Percentiles rank a stretch among this genome's conserved stretches.
phyloP scores from a whole-genome alignment of 768 basidiomycete genomes.

The Sutorius australiensis region DNA sequence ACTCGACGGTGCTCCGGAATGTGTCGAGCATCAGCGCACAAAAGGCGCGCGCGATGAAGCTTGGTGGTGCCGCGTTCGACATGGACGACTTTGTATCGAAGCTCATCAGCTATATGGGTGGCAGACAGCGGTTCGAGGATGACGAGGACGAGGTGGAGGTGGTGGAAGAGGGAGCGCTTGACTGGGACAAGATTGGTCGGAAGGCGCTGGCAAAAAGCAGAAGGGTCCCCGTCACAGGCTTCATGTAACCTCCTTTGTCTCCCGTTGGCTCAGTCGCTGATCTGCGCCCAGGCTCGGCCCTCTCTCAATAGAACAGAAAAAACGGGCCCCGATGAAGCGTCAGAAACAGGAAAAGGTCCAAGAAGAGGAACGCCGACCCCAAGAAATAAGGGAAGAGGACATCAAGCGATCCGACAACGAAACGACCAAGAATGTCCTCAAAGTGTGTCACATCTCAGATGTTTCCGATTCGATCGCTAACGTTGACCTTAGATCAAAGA shows the following conservation, averaged over 20 bases:
- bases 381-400: slow-evolving; percentile 80
- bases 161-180: slow-evolving; percentile 47
- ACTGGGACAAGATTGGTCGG: slow-evolving; percentile 87
- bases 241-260: slow-evolving; percentile 57
- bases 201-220: slow-evolving; percentile 77
- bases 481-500: slow-evolving; percentile 48
- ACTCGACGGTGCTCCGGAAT: slow-evolving; percentile 75
- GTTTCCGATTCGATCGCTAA: slow-evolving; percentile 1
- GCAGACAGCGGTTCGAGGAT: slow-evolving; percentile 46
- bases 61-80: slow-evolving; percentile 86
- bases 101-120: slow-evolving; percentile 74
- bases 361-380: slow-evolving; percentile 64
- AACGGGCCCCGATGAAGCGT: slow-evolving; percentile 56
- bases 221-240: slow-evolving; percentile 76
- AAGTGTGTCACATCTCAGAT: slow-evolving; percentile 43
- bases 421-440: slow-evolving; percentile 80
- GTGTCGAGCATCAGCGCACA: slow-evolving; percentile 77
- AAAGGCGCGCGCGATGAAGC: slow-evolving; percentile 89
- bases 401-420: slow-evolving; percentile 83
- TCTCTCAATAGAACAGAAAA: slow-evolving; percentile 80
- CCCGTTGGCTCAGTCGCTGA: slow-evolving; percentile 10
- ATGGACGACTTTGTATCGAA: slow-evolving; percentile 84
- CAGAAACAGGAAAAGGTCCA: slow-evolving; percentile 69
- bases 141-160: slow-evolving; percentile 52
- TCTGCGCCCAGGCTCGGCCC: slow-evolving; percentile 78